Evolutionary conservation across 2,329 filamentous ascomycete species (phyloP).

Genomic region (Curvularia sp.): DNA sequence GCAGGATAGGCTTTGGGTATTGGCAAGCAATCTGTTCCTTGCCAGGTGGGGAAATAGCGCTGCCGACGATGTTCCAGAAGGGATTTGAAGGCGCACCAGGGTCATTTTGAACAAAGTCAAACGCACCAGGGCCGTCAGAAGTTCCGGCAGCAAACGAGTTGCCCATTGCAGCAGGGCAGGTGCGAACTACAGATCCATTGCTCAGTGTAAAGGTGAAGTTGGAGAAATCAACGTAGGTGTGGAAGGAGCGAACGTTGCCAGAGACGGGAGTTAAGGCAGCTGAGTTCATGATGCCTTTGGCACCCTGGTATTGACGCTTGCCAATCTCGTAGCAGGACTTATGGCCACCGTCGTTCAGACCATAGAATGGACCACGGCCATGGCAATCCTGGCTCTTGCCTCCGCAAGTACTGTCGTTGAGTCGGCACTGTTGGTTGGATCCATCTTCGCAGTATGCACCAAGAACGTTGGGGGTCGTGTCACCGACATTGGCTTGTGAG

Average conservation of each 20-base stretch:
- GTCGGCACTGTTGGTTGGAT: conserved; percentile 69
- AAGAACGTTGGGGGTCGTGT: conserved; percentile 86
- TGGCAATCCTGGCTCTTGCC: conserved; percentile 75
- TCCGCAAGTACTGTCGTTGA: conserved; percentile 85
- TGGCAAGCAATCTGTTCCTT: conserved; percentile 78
- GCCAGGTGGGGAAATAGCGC: conserved; percentile 73
- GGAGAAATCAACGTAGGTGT: conserved; percentile 84
- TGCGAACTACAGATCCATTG: conserved; percentile 73
- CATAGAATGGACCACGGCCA: conserved; percentile 74
- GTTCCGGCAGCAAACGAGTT: conserved; percentile 95
- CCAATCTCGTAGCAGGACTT: conserved; percentile 80
- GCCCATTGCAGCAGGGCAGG: conserved; percentile 86
- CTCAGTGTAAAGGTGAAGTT: conserved; percentile 75
- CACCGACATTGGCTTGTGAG: conserved; percentile 88
- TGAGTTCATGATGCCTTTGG: conserved; percentile 64
- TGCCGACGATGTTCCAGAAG: conserved; percentile 79
- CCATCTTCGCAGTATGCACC: conserved; percentile 92
- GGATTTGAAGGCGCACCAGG: conserved; percentile 77
- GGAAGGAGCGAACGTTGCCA: conserved; percentile 77
- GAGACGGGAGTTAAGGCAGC: conserved; percentile 59
- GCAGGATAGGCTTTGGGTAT: conserved; percentile 78
- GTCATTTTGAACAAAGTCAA: conserved; percentile 92
- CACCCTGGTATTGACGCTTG: conserved; percentile 70
- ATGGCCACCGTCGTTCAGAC: conserved; percentile 67
- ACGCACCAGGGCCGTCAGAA: conserved; percentile 86